phyloP scores from a whole-genome alignment of 148 eudicot species.

The Rhododendron griersonianum region DNA sequence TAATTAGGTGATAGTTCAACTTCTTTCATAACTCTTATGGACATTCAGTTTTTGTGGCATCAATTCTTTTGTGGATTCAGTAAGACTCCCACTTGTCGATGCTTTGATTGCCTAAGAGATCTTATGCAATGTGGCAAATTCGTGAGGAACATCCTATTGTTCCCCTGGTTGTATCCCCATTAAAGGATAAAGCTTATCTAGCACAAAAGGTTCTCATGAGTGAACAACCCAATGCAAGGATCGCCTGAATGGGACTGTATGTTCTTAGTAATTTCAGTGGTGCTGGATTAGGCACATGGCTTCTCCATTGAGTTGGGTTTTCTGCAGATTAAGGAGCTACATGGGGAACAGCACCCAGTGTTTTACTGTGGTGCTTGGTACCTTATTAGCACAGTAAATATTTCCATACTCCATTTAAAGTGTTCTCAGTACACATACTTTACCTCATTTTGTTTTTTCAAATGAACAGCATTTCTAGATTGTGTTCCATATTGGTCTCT shows the following conservation, averaged over 20 bases:
- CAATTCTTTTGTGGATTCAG: background rate
- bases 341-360: background rate
- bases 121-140: background rate
- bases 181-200: background rate
- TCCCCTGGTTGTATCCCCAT: background rate
- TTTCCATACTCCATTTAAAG: background rate
- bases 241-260: no score
- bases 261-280: background rate
- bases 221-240: constrained; percentile 2
- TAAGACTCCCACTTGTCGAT: background rate
- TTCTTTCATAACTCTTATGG: background rate
- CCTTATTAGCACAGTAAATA: background rate
- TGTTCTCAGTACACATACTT: background rate
- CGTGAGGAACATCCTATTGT: background rate
- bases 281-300: background rate
- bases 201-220: background rate
- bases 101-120: background rate
- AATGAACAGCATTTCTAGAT: background rate
- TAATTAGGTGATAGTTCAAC: background rate
- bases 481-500: background rate
- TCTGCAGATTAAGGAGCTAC: constrained; percentile 8
- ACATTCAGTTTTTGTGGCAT: background rate
- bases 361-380: background rate
- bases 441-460: background rate
- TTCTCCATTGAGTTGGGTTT: background rate